phyloP scores from a whole-genome alignment of 1,284 basidiomycete species.

The Hemileia vastatrix region DNA sequence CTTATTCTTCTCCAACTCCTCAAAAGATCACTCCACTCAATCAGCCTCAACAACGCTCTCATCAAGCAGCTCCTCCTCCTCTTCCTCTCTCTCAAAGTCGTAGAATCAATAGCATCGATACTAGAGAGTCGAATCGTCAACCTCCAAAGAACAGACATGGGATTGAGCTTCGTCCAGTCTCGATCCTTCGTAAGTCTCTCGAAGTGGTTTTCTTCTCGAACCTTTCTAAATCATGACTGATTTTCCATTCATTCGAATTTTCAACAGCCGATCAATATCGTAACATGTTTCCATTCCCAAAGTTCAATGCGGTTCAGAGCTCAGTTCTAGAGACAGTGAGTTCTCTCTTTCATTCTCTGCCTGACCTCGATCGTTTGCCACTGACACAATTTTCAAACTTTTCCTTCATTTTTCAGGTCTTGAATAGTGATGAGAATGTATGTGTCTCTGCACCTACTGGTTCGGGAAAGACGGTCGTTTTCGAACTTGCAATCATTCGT shows the following conservation, averaged over 20 bases:
- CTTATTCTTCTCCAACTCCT: neutral
- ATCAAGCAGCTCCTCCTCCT: no score
- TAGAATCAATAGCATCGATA: no score
- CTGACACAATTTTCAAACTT: neutral
- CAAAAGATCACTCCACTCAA: neutral
- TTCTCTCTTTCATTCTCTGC: conserved; percentile 7
- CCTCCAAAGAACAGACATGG: conserved; percentile 48
- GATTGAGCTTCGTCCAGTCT: conserved; percentile 57
- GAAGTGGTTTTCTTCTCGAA: neutral
- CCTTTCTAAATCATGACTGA: conserved; percentile 6
- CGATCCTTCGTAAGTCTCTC: conserved; percentile 61
- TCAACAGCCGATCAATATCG: conserved; percentile 72
- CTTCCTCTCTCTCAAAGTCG: no score
- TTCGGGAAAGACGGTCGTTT: conserved; percentile 54
- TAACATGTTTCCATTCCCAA: conserved; percentile 68
- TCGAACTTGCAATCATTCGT: conserved; percentile 77
- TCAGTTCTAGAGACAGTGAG: conserved; percentile 64
- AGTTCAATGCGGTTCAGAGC: conserved; percentile 84
- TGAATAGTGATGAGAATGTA: conserved; percentile 64
- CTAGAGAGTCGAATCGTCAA: conserved; percentile 23
- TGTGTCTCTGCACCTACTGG: conserved; percentile 45
- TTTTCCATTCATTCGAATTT: neutral
- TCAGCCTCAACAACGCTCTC: neutral
- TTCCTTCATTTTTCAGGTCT: conserved; percentile 50
- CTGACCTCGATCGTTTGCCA: conserved; percentile 3